These are phyloP conservation scores for Globisporangium splendens DNA, from an alignment of 352 stramenopile species.

Conservation along the genomic window DNA sequence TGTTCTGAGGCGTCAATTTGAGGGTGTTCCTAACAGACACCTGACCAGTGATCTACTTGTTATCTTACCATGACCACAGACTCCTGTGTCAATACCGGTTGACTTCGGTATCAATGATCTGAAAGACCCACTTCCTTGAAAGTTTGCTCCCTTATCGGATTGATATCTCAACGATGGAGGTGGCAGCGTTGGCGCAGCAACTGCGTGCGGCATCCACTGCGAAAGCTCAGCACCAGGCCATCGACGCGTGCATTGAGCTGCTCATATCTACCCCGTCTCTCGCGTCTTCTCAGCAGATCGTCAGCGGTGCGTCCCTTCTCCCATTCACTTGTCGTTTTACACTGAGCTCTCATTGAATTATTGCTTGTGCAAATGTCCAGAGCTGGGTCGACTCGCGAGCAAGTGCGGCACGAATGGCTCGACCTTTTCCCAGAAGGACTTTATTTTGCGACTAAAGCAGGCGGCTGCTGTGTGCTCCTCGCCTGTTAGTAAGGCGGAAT, in stretches of 20 bases:
- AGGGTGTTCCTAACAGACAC: no score
- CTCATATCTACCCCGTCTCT: conserved; percentile 10
- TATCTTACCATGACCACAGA: no score
- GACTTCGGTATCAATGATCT: no score
- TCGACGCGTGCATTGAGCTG: conserved; percentile 11
- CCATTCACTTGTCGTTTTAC: background rate
- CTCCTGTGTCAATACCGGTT: background rate
- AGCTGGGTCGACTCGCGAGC: conserved; percentile 1
- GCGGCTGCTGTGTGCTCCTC: conserved; percentile 37
- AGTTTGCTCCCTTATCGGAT: no score
- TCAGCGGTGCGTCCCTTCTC: conserved; percentile 8
- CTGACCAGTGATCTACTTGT: no score
- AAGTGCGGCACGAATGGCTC: background rate
- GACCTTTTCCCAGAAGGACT: background rate
- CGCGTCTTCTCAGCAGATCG: conserved; percentile 9
- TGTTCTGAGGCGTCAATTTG: no score
- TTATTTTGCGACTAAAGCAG: conserved; percentile 28
- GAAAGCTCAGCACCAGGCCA: conserved; percentile 3
- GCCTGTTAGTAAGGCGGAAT: conserved; percentile 45
- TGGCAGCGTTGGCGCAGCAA: background rate
- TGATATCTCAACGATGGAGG: conserved; percentile 1
- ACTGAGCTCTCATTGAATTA: background rate
- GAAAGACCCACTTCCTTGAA: no score
- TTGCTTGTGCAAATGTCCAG: background rate
- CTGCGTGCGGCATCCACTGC: conserved; percentile 5